Percentiles rank a stretch among this genome's conserved stretches.
Evolutionary conservation across 2,329 filamentous ascomycete species (phyloP).

Genomic region (Phoma sp.): DNA sequence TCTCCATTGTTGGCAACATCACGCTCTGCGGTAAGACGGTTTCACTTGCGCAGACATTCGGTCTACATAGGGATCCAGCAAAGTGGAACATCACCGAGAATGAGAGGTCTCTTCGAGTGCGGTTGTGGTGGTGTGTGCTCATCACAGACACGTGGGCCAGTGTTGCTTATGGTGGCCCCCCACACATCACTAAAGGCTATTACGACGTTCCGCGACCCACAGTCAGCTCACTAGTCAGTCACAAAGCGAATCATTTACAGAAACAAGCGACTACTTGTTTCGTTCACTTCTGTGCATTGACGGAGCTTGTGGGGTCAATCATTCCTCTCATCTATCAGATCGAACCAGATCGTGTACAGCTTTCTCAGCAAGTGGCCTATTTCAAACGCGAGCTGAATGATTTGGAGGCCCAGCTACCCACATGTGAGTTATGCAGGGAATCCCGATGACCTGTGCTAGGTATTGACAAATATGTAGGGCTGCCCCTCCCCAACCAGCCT

Average conservation of each 20-base stretch:
- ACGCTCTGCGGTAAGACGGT: slow-evolving; percentile 61
- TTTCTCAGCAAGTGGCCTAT: slow-evolving; percentile 37
- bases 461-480: slow-evolving; percentile 16
- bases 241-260: slow-evolving; percentile 44
- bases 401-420: slow-evolving; percentile 43
- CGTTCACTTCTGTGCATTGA: slow-evolving; percentile 59
- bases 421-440: slow-evolving; percentile 17
- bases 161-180: slow-evolving; percentile 62
- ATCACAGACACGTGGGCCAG: slow-evolving; percentile 65
- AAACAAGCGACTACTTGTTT: slow-evolving; percentile 59
- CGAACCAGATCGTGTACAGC: slow-evolving; percentile 33
- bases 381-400: slow-evolving; percentile 43
- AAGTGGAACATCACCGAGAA: slow-evolving; percentile 58
- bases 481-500: slow-evolving; percentile 35
- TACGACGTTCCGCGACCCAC: slow-evolving; percentile 63
- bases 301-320: slow-evolving; percentile 49
- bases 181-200: slow-evolving; percentile 59
- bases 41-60: slow-evolving; percentile 61
- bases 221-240: slow-evolving; percentile 49
- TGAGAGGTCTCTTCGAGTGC: slow-evolving; percentile 59
- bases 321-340: slow-evolving; percentile 49
- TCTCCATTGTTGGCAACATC: slow-evolving; percentile 55
- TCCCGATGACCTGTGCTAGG: not conserved
- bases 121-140: slow-evolving; percentile 63
- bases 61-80: slow-evolving; percentile 61